phyloP scores from a whole-genome alignment of 73 alveolate species.

The Paramecium octaurelia region DNA sequence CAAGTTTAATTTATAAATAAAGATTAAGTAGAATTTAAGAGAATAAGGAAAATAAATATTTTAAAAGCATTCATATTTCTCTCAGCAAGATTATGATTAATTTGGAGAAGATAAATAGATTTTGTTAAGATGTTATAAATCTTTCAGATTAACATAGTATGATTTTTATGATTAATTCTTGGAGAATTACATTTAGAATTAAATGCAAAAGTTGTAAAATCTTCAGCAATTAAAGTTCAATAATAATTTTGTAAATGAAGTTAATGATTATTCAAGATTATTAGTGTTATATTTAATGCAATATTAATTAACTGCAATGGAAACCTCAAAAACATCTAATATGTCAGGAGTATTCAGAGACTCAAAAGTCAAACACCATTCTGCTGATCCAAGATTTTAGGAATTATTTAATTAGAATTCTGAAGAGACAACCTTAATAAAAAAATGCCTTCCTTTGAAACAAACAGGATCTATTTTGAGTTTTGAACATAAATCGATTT shows the following conservation, averaged over 20 bases:
- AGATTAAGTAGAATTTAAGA: background rate
- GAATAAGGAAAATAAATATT: background rate
- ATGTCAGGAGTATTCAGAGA: background rate
- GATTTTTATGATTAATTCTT: background rate
- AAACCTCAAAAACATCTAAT: background rate
- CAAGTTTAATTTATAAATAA: background rate
- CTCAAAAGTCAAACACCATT: background rate
- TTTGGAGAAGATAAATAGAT: background rate
- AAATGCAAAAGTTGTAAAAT: background rate
- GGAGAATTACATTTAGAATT: background rate
- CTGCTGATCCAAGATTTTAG: background rate
- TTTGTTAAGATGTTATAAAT: background rate
- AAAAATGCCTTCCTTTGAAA: background rate
- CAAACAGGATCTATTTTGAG: background rate
- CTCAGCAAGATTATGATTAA: background rate
- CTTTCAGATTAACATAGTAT: background rate
- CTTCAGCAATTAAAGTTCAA: background rate
- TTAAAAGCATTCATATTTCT: background rate
- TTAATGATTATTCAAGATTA: background rate
- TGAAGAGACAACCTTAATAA: background rate
- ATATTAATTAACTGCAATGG: background rate
- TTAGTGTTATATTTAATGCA: background rate
- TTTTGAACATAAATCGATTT: background rate
- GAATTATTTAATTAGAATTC: background rate
- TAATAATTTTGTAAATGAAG: background rate